These are phyloP conservation scores for Bacidia rubella DNA, from an alignment of 495 filamentous ascomycete genomes.

Conservation along the genomic window DNA sequence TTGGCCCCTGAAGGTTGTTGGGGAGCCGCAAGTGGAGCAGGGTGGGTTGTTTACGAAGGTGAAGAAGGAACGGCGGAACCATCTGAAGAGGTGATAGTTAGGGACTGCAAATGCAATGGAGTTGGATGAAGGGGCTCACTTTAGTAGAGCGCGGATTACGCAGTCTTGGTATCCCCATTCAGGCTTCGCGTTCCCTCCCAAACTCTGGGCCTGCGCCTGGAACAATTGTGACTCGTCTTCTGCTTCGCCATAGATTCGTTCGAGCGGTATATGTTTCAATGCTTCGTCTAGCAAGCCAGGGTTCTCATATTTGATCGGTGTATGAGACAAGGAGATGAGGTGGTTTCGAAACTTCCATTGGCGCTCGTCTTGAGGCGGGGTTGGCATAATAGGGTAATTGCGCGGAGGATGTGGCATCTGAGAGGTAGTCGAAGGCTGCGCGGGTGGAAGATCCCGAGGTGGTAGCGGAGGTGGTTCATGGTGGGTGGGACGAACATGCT, in stretches of 20 bases:
- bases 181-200: slow-evolving; percentile 59
- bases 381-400: slow-evolving; percentile 69
- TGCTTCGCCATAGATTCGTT: slow-evolving; percentile 83
- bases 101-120: background rate
- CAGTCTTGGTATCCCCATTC: slow-evolving; percentile 99
- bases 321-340: slow-evolving; percentile 65
- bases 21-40: slow-evolving; percentile 64
- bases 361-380: slow-evolving; percentile 56
- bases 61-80: slow-evolving; percentile 94
- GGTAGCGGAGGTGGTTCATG: slow-evolving; percentile 24
- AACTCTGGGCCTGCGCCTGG: slow-evolving; percentile 43
- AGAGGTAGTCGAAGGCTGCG: slow-evolving; percentile 32
- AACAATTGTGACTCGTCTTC: slow-evolving; percentile 85
- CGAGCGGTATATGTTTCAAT: slow-evolving; percentile 70
- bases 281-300: slow-evolving; percentile 92
- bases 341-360: slow-evolving; percentile 77
- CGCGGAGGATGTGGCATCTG: slow-evolving; percentile 36
- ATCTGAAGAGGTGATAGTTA: slow-evolving; percentile 40
- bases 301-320: slow-evolving; percentile 90
- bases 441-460: slow-evolving; percentile 18
- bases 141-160: slow-evolving; percentile 78
- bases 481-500: slow-evolving; percentile 25
- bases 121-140: slow-evolving; percentile 36
- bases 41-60: slow-evolving; percentile 91
- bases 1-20: slow-evolving; percentile 71